These are phyloP conservation scores for Epichloe festucae DNA, from an alignment of 2,329 filamentous ascomycete species.

Conservation along the genomic window DNA sequence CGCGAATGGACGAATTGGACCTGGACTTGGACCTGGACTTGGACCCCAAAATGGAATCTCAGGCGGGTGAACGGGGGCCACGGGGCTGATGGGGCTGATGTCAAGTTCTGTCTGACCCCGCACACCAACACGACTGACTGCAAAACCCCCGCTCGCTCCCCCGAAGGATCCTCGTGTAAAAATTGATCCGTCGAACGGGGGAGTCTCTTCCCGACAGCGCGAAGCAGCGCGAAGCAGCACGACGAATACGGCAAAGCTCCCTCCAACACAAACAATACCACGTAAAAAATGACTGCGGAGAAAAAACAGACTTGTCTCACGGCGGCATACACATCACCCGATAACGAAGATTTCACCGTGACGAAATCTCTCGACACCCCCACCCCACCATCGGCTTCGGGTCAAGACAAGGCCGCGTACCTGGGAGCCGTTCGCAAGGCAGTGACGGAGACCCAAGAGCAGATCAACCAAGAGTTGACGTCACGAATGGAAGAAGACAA, in stretches of 20 bases:
- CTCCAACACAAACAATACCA: not conserved
- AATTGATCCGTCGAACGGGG: too few relatives aligned
- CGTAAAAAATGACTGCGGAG: not conserved
- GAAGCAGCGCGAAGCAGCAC: not conserved
- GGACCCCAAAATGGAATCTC: too few relatives aligned
- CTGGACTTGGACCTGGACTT: too few relatives aligned
- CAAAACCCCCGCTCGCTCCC: not conserved
- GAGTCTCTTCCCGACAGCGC: too few relatives aligned
- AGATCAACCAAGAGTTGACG: slow-evolving; percentile 60
- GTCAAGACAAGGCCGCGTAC: slow-evolving; percentile 43
- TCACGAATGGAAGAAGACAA: slow-evolving; percentile 64
- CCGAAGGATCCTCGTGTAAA: too few relatives aligned
- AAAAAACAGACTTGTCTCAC: slow-evolving; percentile 18
- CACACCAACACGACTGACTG: not conserved
- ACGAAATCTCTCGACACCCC: slow-evolving; percentile 23
- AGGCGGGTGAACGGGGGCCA: too few relatives aligned
- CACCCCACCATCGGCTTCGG: slow-evolving; percentile 20
- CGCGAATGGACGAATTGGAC: not conserved
- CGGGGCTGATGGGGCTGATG: not conserved
- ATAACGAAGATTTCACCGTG: slow-evolving; percentile 34
- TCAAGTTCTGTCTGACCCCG: not conserved
- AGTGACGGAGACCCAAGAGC: slow-evolving; percentile 46
- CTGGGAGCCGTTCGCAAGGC: slow-evolving; percentile 45
- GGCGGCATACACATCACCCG: slow-evolving; percentile 41
- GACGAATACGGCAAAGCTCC: not conserved